Evolutionary conservation across 495 filamentous ascomycete species (phyloP).

Genomic region (Hypoxylon fuscum): DNA sequence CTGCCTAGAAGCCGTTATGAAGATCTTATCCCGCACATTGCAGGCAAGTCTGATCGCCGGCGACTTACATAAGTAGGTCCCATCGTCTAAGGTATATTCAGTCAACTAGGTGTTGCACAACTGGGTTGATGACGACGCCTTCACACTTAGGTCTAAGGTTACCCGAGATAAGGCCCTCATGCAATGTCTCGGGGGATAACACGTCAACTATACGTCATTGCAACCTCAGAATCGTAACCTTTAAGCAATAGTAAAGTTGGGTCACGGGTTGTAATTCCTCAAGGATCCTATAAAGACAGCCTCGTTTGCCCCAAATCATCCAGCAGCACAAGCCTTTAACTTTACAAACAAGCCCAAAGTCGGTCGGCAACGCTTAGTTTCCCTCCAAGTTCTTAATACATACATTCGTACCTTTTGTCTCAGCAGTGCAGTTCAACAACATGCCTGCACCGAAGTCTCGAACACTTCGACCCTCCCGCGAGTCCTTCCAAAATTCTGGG

Average conservation of each 20-base stretch:
- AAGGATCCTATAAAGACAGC: conserved; percentile 24
- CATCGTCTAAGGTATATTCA: neutral
- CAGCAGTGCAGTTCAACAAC: conserved; percentile 21
- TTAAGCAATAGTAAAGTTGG: conserved; percentile 18
- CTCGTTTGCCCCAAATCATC: conserved; percentile 18
- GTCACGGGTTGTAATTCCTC: conserved; percentile 22
- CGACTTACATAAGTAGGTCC: neutral
- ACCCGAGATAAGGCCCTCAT: neutral
- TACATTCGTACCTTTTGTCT: conserved; percentile 21
- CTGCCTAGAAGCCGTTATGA: neutral
- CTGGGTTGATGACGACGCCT: conserved; percentile 8
- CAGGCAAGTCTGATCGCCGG: neutral
- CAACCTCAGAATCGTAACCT: conserved; percentile 22
- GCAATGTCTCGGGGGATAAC: conserved; percentile 10
- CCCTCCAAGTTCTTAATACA: conserved; percentile 21
- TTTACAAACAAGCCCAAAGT: conserved; percentile 22
- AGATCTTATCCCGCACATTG: neutral
- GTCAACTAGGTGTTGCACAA: neutral
- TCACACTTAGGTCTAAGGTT: neutral
- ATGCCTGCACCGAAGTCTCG: conserved; percentile 16
- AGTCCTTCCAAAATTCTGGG: conserved; percentile 22
- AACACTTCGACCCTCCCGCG: conserved; percentile 23
- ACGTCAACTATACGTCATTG: conserved; percentile 15
- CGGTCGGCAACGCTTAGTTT: conserved; percentile 11
- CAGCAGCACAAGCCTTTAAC: conserved; percentile 18